phyloP scores from a whole-genome alignment of 352 stramenopile species.

The Aphanomyces cochlioides region DNA sequence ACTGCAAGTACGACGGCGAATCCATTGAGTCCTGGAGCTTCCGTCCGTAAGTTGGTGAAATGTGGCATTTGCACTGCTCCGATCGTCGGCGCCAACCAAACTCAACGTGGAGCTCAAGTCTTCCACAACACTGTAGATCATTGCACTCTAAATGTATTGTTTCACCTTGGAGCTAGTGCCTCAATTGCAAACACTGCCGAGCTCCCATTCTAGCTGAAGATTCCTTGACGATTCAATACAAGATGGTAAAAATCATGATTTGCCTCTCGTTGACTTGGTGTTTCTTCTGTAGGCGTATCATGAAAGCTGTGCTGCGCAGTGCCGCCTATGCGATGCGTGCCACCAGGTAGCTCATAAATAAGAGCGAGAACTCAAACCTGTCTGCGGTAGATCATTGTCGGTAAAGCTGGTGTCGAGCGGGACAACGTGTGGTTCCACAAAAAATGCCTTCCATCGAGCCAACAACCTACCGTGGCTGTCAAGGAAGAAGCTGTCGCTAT shows the following conservation, averaged over 20 bases:
- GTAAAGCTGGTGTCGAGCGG: background rate
- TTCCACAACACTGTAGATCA: background rate
- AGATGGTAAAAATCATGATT: background rate
- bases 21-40: background rate
- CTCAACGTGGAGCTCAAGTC: background rate
- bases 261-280: background rate
- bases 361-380: background rate
- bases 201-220: background rate
- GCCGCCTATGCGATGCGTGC: background rate
- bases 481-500: no score
- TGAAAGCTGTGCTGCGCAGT: background rate
- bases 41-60: constrained; percentile 3
- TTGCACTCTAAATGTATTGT: background rate
- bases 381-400: constrained; percentile 2
- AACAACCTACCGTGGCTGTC: background rate
- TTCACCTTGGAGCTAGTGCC: constrained; percentile 1
- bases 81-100: background rate
- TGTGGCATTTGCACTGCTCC: background rate
- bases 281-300: constrained; percentile 10
- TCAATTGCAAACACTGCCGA: background rate
- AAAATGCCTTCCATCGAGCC: background rate
- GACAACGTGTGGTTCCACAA: constrained; percentile 1
- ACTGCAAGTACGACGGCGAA: background rate
- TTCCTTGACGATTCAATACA: background rate
- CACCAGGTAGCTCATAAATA: background rate